Evolutionary conservation across 192 early-diverging fungal species (phyloP).

Genomic region (Gigaspora rosea): DNA sequence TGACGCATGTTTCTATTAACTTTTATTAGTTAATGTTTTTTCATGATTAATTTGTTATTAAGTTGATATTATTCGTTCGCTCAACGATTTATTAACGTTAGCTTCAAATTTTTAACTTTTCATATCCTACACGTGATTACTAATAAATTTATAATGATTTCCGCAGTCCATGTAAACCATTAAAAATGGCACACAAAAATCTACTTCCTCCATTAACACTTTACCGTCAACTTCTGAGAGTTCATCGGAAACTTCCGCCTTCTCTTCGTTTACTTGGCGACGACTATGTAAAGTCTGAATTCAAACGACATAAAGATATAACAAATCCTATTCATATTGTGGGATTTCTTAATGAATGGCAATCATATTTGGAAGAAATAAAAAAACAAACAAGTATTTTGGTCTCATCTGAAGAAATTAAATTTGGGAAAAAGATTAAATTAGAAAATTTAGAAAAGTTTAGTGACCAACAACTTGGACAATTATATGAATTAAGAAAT

Average conservation of each 20-base stretch:
- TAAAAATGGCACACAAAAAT: conserved; percentile 19
- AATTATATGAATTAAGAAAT: conserved; percentile 54
- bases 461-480: conserved; percentile 60
- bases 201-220: conserved; percentile 54
- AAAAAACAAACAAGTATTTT: not conserved
- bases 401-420: conserved; percentile 32
- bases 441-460: conserved; percentile 48
- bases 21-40: no score
- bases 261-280: conserved; percentile 57
- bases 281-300: conserved; percentile 63
- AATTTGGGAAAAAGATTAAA: conserved; percentile 48
- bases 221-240: conserved; percentile 56
- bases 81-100: no score
- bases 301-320: conserved; percentile 54
- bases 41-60: no score
- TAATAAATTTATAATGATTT: no score
- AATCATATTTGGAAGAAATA: conserved; percentile 44
- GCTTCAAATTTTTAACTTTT: no score
- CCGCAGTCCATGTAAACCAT: not conserved
- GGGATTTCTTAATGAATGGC: conserved; percentile 60
- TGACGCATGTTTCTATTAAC: no score
- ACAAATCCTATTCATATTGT: conserved; percentile 60
- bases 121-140: no score
- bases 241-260: conserved; percentile 49
- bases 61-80: no score